Evolutionary conservation across 2,329 filamentous ascomycete genomes (phyloP), one percentile per base, ranked within the genome.

Genomic region (Botrytis deweyae): DNA sequence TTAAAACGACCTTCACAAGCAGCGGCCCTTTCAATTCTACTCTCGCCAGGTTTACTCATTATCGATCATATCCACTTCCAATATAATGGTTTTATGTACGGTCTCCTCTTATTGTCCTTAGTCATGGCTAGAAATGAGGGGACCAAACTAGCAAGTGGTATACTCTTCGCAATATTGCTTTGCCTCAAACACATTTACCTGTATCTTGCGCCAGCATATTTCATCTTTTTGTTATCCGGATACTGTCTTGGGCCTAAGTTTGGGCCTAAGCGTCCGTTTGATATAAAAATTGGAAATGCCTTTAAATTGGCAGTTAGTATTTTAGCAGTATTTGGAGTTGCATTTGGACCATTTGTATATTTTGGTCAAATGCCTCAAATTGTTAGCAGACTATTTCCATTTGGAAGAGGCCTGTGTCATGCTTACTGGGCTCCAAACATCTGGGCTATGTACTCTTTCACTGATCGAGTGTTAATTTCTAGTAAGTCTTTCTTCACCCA

Each of bases 1-100:
- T 88, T 89, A n/a, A 94, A 90, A 80, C 90, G 90, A 63, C 90
- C 93, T 66, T 92, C 94, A 18, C 94, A 98, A 80, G 93, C 93
- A 38, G 93, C 92, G 65, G 94, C 95, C 38, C 87, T 98, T 73
- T 98, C 95, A 1, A 91, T 99, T 74, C 85, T 98, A 5, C 88
- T 98, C 20, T 98, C 95, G 0, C 96, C 96, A 0, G 96, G 95
- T 2, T 88, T 99, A 52, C 87, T 99, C 75, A 97, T 99, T 81
- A 98, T 99, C 82, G 96, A 99, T 81, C 96, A 99, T 82, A 95
- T 98, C 77, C 95, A 98, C 83, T 99, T 99, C 83, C 96, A 99
- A 85, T 99, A 99, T 85, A 99, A 99, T 85, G 95, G 96, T 59
- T 94, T 95, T 84, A 90, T 99, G 84, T 99, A 98, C 82, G 96